phyloP scores from a whole-genome alignment of 257 asterid species.

The Solanum megistacrolobum region DNA sequence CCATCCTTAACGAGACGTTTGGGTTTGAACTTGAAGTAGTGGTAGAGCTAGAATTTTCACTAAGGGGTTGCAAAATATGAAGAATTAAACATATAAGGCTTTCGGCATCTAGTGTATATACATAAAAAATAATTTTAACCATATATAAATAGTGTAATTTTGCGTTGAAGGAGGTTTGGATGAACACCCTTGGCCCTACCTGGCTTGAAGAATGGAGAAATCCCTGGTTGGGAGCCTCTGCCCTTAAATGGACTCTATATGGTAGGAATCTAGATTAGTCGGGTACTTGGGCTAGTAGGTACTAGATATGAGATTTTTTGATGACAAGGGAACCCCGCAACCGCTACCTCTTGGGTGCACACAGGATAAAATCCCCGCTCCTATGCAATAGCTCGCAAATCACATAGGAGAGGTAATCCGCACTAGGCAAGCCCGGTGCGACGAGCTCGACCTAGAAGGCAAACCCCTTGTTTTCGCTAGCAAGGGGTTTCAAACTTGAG shows the following conservation, averaged over 20 bases:
- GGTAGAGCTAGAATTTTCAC: background rate
- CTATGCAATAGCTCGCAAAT: no score
- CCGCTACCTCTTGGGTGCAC: no score
- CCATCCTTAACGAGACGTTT: background rate
- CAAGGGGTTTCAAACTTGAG: no score
- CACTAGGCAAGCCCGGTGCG: no score
- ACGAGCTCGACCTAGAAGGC: no score
- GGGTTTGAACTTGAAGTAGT: background rate
- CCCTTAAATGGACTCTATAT: background rate
- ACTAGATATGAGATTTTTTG: background rate
- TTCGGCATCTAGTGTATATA: background rate
- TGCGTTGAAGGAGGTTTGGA: background rate
- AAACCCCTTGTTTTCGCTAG: no score
- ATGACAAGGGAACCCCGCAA: no score
- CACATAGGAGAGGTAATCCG: no score
- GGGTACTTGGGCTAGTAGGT: background rate
- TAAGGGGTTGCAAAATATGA: background rate
- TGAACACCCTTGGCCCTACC: background rate
- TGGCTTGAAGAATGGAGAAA: background rate
- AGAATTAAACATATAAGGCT: background rate
- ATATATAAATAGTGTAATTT: background rate
- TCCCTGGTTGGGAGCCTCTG: background rate
- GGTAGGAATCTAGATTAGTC: background rate
- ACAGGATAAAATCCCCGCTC: no score
- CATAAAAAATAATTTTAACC: background rate